Base-by-base conservation (phyloP, 345 rosid species). In the Melastoma malabathricum region DNA sequence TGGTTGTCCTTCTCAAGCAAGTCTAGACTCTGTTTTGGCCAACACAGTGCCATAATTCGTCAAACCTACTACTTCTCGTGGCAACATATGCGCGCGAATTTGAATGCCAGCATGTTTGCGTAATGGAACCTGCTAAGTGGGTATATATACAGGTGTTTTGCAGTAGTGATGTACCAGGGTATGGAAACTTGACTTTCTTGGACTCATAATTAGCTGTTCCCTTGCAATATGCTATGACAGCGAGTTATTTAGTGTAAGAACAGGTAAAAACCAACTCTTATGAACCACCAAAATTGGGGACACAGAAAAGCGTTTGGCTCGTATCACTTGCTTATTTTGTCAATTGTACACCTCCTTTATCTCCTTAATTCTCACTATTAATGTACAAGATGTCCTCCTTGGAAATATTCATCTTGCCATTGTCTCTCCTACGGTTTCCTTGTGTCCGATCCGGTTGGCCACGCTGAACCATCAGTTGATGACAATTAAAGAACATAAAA, bases 381-480 rank as follows among this genome's bases (percentile, higher is more conserved):
- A 76, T 68, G 65, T 58, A 59, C 75, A 74, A n/a, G 59, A 87
- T 77, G 64, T 92, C 97, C 25, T 84, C 89, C 58, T 80, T 80
- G 3, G 71, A 60, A 57, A 92, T 68, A 50, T 80, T 70, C 95
- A 77, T 84, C 75, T 87, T 75, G 57, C 93, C 98, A 61, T 75
- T 87, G 66, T 76, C 80, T 60, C 77, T 73, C 64, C 67, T 66
- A 43, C 59, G 66, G 38, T 55, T 79, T 51, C 59, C 46, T 59
- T 71, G 86, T 12, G 64, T 59, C 52, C 71, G 74, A 54, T 79
- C 95, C 0, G 82, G 71, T 56, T 80, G 84, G 56, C 95, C 97
- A 44, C 81, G 77, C 98, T 87, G 83, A 50, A 29, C 17, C 12
- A 49, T 34, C 39, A 45, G 7, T 2, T 55, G 12, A 8, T 18